Evolutionary conservation across 352 stramenopile species (phyloP).

Genomic region (Phytophthora pisi): DNA sequence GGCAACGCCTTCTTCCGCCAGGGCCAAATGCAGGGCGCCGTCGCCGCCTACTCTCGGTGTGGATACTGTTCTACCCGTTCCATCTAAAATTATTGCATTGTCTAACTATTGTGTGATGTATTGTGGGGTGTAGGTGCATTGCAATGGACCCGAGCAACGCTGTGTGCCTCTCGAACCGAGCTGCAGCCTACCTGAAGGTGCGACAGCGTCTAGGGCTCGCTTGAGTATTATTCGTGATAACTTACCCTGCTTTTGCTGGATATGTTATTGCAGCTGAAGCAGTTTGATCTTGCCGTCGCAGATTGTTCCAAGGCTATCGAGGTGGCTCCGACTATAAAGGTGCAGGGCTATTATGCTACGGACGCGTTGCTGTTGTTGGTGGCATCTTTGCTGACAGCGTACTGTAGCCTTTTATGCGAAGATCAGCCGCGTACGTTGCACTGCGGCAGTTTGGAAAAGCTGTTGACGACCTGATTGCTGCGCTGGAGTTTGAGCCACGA

Average conservation of each 20-base stretch:
- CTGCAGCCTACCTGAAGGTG: conserved; percentile 68
- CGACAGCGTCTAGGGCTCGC: neutral
- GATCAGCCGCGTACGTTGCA: conserved; percentile 51
- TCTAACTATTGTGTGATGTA: neutral
- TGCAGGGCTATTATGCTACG: neutral
- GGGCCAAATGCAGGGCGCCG: conserved; percentile 41
- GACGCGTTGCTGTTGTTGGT: neutral
- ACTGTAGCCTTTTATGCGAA: conserved; percentile 58
- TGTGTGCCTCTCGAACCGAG: conserved; percentile 69
- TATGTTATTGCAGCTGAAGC: conserved; percentile 33
- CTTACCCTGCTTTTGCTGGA: neutral
- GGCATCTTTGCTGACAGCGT: conserved; percentile 2
- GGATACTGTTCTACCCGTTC: too few species aligned
- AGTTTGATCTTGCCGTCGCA: conserved; percentile 42
- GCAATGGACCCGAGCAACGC: conserved; percentile 45
- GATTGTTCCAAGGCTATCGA: conserved; percentile 61
- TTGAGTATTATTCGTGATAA: neutral
- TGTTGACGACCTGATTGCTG: conserved; percentile 49
- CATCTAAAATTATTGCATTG: too few species aligned
- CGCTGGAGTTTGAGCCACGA: conserved; percentile 49
- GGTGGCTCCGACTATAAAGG: conserved; percentile 62
- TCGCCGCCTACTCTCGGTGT: conserved; percentile 54
- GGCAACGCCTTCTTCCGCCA: conserved; percentile 64
- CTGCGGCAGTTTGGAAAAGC: conserved; percentile 30
- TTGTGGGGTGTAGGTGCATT: conserved; percentile 44